Conservation (phyloP, 139 green algal species). For the Asterochloris sp. region DNA sequence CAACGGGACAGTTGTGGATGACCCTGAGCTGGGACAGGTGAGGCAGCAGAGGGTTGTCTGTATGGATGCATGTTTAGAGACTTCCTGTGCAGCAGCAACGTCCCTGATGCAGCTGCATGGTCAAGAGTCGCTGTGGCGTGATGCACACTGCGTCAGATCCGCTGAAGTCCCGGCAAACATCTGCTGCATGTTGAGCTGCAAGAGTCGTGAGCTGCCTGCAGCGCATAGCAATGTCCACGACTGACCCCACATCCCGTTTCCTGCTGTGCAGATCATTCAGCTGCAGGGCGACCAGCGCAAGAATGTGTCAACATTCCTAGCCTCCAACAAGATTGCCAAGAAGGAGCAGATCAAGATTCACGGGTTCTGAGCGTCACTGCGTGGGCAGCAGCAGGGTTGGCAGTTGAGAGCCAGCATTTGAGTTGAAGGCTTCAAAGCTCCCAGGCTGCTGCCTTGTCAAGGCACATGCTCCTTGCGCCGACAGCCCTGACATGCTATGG, state of each 20-base stretch:
- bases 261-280: conserved; percentile 87
- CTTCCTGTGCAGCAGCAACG: too few species aligned
- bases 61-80: neutral
- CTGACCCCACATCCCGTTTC: neutral
- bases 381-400: too few species aligned
- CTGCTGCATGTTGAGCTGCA: too few species aligned
- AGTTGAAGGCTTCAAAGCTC: too few species aligned
- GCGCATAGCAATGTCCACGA: too few species aligned
- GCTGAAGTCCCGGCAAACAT: too few species aligned
- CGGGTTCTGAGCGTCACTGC: conserved; percentile 72
- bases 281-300: conserved; percentile 99
- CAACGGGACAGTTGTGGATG: conserved; percentile 98
- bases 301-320: conserved; percentile 94
- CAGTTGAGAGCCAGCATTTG: too few species aligned
- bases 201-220: neutral
- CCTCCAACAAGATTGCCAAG: conserved; percentile 89
- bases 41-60: neutral
- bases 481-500: too few species aligned
- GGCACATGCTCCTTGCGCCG: too few species aligned
- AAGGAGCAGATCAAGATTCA: conserved; percentile 99
- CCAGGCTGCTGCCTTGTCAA: too few species aligned
- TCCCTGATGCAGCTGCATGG: neutral
- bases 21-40: conserved; percentile 87
- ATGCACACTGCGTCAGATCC: too few species aligned
- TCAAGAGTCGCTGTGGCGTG: neutral